Conservation (phyloP, 306 rosid genomes). For the Corylus avellana region DNA sequence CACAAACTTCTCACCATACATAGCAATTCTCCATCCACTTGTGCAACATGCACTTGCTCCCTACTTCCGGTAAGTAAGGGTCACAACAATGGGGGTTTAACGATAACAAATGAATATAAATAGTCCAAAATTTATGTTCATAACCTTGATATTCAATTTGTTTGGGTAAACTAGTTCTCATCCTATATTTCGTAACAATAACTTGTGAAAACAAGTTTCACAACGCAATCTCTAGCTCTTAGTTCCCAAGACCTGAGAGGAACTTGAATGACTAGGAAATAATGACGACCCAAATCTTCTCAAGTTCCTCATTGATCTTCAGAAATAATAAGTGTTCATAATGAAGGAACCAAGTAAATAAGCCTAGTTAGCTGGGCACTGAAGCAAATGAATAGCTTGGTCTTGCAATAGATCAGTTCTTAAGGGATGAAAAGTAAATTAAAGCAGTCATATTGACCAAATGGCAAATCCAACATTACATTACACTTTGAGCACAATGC, state of each 20-base stretch:
- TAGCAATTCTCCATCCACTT: neutral
- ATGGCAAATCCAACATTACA: neutral
- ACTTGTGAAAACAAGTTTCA: neutral
- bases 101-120: neutral
- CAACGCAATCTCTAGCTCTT: neutral
- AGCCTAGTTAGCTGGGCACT: neutral
- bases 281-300: neutral
- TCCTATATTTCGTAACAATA: neutral
- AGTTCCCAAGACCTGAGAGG: neutral
- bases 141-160: neutral
- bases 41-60: neutral
- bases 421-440: neutral
- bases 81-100: neutral
- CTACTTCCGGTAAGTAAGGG: neutral
- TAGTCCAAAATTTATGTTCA: neutral
- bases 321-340: neutral
- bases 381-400: slow-evolving; percentile 12
- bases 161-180: neutral
- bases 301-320: neutral
- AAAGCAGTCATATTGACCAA: neutral
- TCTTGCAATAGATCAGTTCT: neutral
- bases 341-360: neutral
- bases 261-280: neutral
- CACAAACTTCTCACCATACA: neutral
- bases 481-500: slow-evolving; percentile 1